phyloP scores from a whole-genome alignment of 306 rosid species.

The Abrus pulchellus region DNA sequence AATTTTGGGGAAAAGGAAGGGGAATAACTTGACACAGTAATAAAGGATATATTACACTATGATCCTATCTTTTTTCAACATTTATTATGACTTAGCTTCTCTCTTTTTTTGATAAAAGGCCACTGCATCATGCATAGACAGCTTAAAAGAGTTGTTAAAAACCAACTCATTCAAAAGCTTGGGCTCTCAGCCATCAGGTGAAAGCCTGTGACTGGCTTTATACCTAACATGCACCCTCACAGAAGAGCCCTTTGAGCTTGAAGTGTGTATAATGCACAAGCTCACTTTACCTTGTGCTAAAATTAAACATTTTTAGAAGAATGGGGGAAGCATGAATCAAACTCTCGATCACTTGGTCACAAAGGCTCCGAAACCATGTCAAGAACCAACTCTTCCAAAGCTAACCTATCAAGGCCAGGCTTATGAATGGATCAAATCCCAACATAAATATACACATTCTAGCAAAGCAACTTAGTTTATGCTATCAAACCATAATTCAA shows the following conservation, averaged over 20 bases:
- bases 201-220: slow-evolving; percentile 6
- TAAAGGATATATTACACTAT: slow-evolving; percentile 11
- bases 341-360: not conserved
- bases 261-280: not conserved
- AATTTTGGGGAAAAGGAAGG: not conserved
- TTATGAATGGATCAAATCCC: not conserved
- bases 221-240: not conserved
- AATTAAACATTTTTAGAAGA: not conserved
- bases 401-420: not conserved
- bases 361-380: not conserved
- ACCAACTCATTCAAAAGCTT: not conserved
- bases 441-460: slow-evolving; percentile 14
- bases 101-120: not conserved
- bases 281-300: not conserved
- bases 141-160: slow-evolving; percentile 7
- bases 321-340: not conserved
- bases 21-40: not conserved
- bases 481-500: slow-evolving; percentile 14
- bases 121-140: slow-evolving; percentile 5
- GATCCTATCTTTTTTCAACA: slow-evolving; percentile 15
- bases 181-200: not conserved
- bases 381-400: slow-evolving; percentile 25
- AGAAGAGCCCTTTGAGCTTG: not conserved
- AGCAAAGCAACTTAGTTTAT: slow-evolving; percentile 11
- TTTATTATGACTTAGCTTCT: slow-evolving; percentile 25